Evolutionary conservation across 2,329 filamentous ascomycete species (phyloP), one percentile per base, ranked within the genome.

Genomic region (Cladosporium austrohemisphaericum): DNA sequence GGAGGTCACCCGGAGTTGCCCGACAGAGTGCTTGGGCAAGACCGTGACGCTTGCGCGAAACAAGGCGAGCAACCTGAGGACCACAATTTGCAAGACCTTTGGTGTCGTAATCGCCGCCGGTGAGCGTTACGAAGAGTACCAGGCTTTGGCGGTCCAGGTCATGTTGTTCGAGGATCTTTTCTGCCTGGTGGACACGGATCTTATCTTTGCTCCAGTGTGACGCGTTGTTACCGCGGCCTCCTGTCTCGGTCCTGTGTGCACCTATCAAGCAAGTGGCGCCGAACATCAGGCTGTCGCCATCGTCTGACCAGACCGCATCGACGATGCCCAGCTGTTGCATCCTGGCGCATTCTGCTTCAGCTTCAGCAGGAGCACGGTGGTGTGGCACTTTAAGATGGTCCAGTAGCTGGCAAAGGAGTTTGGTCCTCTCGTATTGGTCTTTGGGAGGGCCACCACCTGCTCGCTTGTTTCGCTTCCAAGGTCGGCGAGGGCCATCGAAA

Each of bases 401-500:
- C 0, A 77, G 64, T 40, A 63, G 52, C 41, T 71, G 60, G 23
- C 71, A 61, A 4, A 75, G 52, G 5, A 68, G 49, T 29, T 56
- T 54, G 11, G 62, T 60, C 44, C 60, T 50, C 10, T 70, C 53
- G 36, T 62, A 62, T 18, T 71, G 61, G 14, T 72, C 55, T n/a
- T 54, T 60, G 5, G 38, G 38, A 2, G 9, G n/a, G 16, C 38
- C 38, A 2, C 59, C 55, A 10, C 61, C 62, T 0, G 60, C 57
- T 26, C 56, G 41, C 32, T 66, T 54, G 8, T 61, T 60, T 11
- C 65, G 55, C 54, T 73, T 69, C 59, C 63, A 58, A 1, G 68
- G 66, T 50, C 64, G 71, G 13, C 71, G 68, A 8, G 73, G 65
- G 1, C 78, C 77, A 50, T 81, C 78, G 52, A 78, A 79, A 3